phyloP scores from a whole-genome alignment of 768 basidiomycete genomes.

The Clitopilus hobsonii region DNA sequence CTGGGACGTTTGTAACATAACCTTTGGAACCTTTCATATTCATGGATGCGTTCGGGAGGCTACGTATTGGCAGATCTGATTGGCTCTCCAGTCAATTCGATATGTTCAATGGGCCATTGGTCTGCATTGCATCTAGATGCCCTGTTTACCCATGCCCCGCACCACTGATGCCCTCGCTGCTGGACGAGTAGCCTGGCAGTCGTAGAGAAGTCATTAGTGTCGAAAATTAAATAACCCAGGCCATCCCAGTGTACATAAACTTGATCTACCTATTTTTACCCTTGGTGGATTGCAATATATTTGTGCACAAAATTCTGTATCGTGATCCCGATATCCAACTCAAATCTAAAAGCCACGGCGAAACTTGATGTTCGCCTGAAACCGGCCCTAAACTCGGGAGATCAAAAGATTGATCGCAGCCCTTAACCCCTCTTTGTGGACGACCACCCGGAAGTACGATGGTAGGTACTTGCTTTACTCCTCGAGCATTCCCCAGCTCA shows the following conservation, averaged over 20 bases:
- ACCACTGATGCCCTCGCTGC: no score
- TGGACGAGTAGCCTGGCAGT: not conserved
- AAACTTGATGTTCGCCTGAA: no score
- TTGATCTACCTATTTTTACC: not conserved
- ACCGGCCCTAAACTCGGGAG: not conserved
- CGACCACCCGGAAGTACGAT: not conserved
- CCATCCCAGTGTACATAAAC: not conserved
- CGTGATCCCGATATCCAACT: not conserved
- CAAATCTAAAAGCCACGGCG: no score
- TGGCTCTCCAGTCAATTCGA: not conserved
- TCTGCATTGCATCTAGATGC: no score
- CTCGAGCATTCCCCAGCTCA: not conserved
- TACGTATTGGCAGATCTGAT: no score
- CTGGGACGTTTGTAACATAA: no score
- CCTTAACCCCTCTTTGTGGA: not conserved
- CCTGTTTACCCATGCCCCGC: no score
- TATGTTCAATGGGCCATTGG: no score
- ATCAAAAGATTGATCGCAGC: not conserved
- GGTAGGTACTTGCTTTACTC: not conserved
- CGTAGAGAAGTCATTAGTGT: not conserved
- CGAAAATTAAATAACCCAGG: not conserved
- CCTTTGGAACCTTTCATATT: no score
- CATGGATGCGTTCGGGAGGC: no score
- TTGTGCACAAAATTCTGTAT: not conserved
- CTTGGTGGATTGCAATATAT: not conserved